These are phyloP conservation scores for Ogataea nitratoaversa DNA, from an alignment of 805 yeast genomes.

Conservation along the genomic window DNA sequence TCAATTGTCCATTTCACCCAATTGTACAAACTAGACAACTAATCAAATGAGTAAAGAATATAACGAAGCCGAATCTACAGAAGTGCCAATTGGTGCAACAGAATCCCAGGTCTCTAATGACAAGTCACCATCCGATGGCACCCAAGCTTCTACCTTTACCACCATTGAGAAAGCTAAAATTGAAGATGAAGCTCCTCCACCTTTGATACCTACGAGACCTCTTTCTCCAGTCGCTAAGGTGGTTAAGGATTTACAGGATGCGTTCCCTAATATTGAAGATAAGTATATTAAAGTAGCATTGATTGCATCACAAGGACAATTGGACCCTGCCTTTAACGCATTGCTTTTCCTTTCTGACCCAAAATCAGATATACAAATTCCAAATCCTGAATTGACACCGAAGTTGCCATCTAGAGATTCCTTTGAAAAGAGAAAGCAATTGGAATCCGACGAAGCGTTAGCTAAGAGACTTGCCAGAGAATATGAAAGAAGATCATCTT, in stretches of 20 bases:
- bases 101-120: too few species aligned
- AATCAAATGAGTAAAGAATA: conserved; percentile 6
- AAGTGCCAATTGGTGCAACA: neutral
- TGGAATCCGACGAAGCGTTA: conserved; percentile 61
- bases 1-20: too few species aligned
- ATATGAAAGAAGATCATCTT: conserved; percentile 31
- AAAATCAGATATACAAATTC: conserved; percentile 48
- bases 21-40: neutral
- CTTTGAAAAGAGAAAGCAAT: conserved; percentile 28
- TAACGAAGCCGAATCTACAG: neutral
- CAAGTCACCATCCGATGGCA: too few species aligned
- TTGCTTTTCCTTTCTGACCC: conserved; percentile 78
- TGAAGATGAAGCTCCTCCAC: conserved; percentile 28
- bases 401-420: conserved; percentile 30
- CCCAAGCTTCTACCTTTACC: too few species aligned
- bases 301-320: conserved; percentile 76
- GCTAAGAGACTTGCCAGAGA: conserved; percentile 78
- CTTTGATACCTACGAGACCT: conserved; percentile 57
- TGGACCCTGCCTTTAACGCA: conserved; percentile 89
- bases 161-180: neutral
- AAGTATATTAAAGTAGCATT: conserved; percentile 70
- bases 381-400: conserved; percentile 32
- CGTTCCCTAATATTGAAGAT: conserved; percentile 78
- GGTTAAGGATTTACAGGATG: conserved; percentile 64
- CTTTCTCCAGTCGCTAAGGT: conserved; percentile 53